Base-by-base conservation (phyloP, 2,329 filamentous ascomycete species). In the Blastomyces parvus region DNA sequence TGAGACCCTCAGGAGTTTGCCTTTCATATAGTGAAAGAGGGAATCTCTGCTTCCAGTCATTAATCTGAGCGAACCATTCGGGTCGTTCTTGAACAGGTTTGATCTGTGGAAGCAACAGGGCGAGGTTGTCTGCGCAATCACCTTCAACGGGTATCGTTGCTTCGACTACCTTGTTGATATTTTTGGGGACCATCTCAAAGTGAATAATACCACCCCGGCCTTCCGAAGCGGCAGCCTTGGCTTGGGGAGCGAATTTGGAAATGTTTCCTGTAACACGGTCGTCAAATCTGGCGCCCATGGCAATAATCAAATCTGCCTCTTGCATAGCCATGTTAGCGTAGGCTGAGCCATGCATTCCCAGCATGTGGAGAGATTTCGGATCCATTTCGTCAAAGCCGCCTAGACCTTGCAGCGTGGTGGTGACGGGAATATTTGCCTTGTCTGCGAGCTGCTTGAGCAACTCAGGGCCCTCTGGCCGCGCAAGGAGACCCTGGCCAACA, bases 301-400 rank as follows among this genome's bases (percentile, higher is more conserved):
- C 93, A 71, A 99, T 90, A 76, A 99, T 94, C 66, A 99, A 82
- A 78, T 99, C 94, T 17, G 94, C 90, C 75, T 96, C 89, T 78
- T 99, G 93, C 81, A 99, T 97, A 19, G 94, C 86, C 88, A 97
- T 91, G 81, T 99, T 99, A 74, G 94, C 94, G 73, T 96, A 99
- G 8, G 91, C 92, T 9, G 92, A 89, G 65, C 94, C 94, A 81
- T 97, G 93, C 94, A 97, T 97, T 67, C 94, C 94, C 38, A 97
- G 86, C 94, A 99, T 99, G 80, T 97, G 92, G 60, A 97, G 83
- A 55, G 92, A 89, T 84, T 96, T 97, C 68, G 91, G 86, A 72
- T 97, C 91, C 14, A 94, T 84, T 80, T 97, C 94, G 71, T 97
- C 92, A 69, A 88, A 97, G 27, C 86, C 90, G 70, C 94, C 94